A percentile compares a stretch with the other conserved stretches of the same genome.
These are phyloP conservation scores for Wickerhamiella qilinensis DNA, from an alignment of 805 yeast genomes.

Conservation along the genomic window DNA sequence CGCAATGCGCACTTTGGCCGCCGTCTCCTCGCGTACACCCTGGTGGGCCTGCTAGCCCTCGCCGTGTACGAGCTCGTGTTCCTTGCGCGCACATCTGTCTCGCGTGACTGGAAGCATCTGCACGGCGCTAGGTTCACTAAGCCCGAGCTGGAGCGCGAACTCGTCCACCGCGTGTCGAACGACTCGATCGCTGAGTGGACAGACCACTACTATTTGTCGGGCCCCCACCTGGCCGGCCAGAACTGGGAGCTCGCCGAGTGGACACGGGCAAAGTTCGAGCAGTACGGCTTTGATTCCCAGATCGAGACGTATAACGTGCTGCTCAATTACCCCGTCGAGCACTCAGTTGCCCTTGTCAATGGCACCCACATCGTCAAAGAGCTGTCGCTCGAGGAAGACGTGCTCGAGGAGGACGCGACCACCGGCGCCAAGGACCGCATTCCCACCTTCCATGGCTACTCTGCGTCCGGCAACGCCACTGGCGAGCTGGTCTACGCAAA, in stretches of 20 bases:
- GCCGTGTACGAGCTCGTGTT: constrained; percentile 15
- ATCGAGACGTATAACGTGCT: constrained; percentile 47
- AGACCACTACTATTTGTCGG: constrained; percentile 15
- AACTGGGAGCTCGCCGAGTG: constrained; percentile 30
- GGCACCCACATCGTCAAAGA: constrained; percentile 23
- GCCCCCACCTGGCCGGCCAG: constrained; percentile 24
- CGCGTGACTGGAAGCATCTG: constrained; percentile 16
- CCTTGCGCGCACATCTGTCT: constrained; percentile 16
- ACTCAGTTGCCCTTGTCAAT: constrained; percentile 30
- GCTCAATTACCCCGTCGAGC: constrained; percentile 45
- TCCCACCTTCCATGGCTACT: constrained; percentile 65
- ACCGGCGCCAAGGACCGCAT: constrained; percentile 31
- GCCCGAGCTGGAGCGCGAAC: constrained; percentile 9
- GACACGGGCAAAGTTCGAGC: constrained; percentile 41
- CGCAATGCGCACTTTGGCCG: constrained; percentile 1
- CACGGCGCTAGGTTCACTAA: constrained; percentile 9
- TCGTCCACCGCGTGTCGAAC: constrained; percentile 6
- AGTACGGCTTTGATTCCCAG: constrained; percentile 39
- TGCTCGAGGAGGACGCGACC: constrained; percentile 35
- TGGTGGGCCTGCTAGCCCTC: constrained; percentile 11
- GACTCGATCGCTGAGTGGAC: constrained; percentile 7
- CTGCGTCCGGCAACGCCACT: constrained; percentile 61
- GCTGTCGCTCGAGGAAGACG: constrained; percentile 40
- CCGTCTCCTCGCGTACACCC: constrained; percentile 17
- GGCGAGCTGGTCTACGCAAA: constrained; percentile 50